Percentiles rank a stretch among this genome's conserved stretches.
Evolutionary conservation across 2,329 filamentous ascomycete genomes (phyloP).

Genomic region (Colletotrichum costaricense): DNA sequence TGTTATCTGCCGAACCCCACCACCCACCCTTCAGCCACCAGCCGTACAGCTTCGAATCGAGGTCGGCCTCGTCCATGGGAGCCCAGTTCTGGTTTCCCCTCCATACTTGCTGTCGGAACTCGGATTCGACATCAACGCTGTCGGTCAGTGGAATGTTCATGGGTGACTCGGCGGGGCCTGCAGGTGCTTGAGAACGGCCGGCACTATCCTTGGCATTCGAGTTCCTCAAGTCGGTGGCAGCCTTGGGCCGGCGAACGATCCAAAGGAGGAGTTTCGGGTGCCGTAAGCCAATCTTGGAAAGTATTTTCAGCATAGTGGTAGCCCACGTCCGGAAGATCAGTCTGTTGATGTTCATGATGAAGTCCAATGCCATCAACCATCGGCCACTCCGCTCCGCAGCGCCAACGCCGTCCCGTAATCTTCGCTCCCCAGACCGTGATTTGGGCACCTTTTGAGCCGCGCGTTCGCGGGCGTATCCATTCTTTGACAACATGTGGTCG

Average conservation of each 20-base stretch:
- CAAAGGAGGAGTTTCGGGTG: conserved; percentile 73
- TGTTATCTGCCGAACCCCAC: conserved; percentile 86
- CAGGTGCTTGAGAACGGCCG: neutral
- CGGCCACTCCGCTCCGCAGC: conserved; percentile 81
- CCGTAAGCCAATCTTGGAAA: conserved; percentile 70
- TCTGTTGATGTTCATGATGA: conserved; percentile 79
- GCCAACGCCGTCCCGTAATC: conserved; percentile 75
- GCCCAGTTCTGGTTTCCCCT: conserved; percentile 48
- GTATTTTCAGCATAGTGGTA: conserved; percentile 61
- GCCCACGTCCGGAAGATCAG: conserved; percentile 71
- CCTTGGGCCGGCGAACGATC: conserved; percentile 55
- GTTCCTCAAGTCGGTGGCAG: conserved; percentile 32
- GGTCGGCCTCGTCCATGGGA: conserved; percentile 67
- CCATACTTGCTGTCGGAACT: conserved; percentile 74
- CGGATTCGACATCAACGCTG: conserved; percentile 82
- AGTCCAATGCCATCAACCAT: conserved; percentile 81
- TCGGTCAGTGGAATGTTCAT: conserved; percentile 68
- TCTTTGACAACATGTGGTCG: conserved; percentile 54
- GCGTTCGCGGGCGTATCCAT: conserved; percentile 77
- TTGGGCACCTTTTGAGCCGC: conserved; percentile 69
- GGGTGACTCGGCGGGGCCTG: conserved; percentile 40
- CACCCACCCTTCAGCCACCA: conserved; percentile 89
- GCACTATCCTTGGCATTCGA: conserved; percentile 2
- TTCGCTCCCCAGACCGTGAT: conserved; percentile 56
- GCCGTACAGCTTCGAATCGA: conserved; percentile 81